Base-by-base conservation (phyloP, 202 grass and related monocot genomes). In the Carex sylvatica region DNA sequence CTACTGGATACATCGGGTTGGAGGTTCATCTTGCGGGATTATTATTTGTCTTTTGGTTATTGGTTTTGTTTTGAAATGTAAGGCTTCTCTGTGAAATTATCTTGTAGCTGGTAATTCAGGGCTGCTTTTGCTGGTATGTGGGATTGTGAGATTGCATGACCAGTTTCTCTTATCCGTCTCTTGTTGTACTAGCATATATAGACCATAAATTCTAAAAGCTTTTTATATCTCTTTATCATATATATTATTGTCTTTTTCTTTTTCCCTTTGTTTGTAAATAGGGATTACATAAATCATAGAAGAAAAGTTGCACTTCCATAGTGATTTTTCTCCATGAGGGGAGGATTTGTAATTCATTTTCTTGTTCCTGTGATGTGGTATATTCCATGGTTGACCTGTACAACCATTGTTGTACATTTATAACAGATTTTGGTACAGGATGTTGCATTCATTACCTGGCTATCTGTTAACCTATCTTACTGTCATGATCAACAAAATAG, bases 31-130 rank as follows among this genome's bases (percentile, higher is more conserved):
- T 7, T 89, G 86, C 75, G 93, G 96, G 44, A 90, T 99, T 84
- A 76, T 99, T 26, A 86, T 84, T 68, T 90, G 80, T 82, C 96
- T 99, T 53, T 40, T 99, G 64, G 83, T 99, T 16, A 91, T 99
- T 74, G 93, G 96, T 61, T 93, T 99, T 85, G 96, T 99, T 13
- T 87, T 99, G 73, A 99, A 88, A 88, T 99, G 89, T 67, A 99
- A 99, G 82, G 91, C 95, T 1, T 91, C 87, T 80, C 60, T 88
- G 71, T 85, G 80, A 82, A 31, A 82, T 83, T 15, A 49, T 79
- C 14, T 51, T 23, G 13, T 77, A 53, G 40, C 31, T 66, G 12
- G 49, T 16, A 53, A 30, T 9, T 31, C 7, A 9, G 51, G 4
- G 16, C 28, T 58, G 74, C 15, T 77, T 77, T 77, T 59, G 15